A percentile compares a stretch with the other conserved stretches of the same genome.
phyloP scores from a whole-genome alignment of 164 flowering plant genomes.

The Aristolochia contorta region DNA sequence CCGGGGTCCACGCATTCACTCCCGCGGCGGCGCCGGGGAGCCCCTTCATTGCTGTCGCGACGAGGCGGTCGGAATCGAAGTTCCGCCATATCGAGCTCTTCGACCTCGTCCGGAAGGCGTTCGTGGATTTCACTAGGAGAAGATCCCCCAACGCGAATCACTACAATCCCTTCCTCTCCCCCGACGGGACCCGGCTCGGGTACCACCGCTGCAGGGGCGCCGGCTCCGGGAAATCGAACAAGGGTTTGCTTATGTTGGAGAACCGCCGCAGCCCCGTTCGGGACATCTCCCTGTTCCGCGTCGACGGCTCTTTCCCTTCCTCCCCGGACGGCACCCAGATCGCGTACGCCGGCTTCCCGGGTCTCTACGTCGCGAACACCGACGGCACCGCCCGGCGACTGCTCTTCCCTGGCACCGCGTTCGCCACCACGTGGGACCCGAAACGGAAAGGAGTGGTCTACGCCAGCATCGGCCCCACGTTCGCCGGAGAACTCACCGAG shows the following conservation, averaged over 20 bases:
- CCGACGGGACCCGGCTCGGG: conserved; percentile 50
- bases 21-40: conserved; percentile 42
- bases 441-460: conserved; percentile 61
- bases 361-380: conserved; percentile 52
- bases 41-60: conserved; percentile 60
- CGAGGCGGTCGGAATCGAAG: conserved; percentile 53
- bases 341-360: conserved; percentile 59
- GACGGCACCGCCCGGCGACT: conserved; percentile 59
- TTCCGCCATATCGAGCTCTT: conserved; percentile 75
- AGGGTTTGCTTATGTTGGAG: conserved; percentile 33
- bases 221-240: conserved; percentile 31
- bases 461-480: conserved; percentile 60
- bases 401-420: conserved; percentile 32
- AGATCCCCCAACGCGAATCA: conserved; percentile 64
- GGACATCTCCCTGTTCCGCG: conserved; percentile 45
- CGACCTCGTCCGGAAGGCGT: conserved; percentile 33
- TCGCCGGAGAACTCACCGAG: conserved; percentile 44
- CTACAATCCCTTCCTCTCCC: conserved; percentile 69
- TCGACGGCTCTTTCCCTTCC: conserved; percentile 80
- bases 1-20: conserved; percentile 85
- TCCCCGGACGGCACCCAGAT: conserved; percentile 68
- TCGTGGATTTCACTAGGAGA: conserved; percentile 41
- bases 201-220: conserved; percentile 67
- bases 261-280: conserved; percentile 34
- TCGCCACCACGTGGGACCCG: conserved; percentile 76